A percentile compares a stretch with the other conserved stretches of the same genome.
phyloP scores from a whole-genome alignment of 2,329 filamentous ascomycete genomes.

The Colletotrichum sp. region DNA sequence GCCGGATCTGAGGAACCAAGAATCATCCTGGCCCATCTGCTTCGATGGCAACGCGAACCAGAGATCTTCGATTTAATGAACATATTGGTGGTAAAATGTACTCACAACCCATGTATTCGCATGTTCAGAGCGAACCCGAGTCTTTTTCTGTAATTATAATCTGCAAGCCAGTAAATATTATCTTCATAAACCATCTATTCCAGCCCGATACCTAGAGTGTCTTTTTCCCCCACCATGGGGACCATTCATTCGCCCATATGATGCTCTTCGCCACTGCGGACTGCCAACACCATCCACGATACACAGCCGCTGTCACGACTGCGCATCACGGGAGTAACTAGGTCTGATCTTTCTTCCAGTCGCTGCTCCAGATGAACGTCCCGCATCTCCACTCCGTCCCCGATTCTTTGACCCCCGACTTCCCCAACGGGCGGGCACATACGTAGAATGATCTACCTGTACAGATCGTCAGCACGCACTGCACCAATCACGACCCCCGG shows the following conservation, averaged over 20 bases:
- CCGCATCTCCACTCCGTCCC: slow-evolving; percentile 86
- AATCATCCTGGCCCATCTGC: neutral
- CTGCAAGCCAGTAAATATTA: neutral
- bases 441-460: slow-evolving; percentile 68
- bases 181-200: neutral
- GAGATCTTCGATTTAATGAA: neutral
- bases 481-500: neutral
- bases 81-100: neutral
- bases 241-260: neutral
- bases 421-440: slow-evolving; percentile 77
- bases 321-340: neutral
- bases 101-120: neutral
- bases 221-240: neutral
- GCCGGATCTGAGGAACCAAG: neutral
- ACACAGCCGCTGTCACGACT: neutral
- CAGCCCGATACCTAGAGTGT: neutral
- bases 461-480: slow-evolving; percentile 21
- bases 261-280: neutral
- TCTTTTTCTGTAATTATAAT: neutral
- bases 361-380: slow-evolving; percentile 78
- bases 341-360: slow-evolving; percentile 49
- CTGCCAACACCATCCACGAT: neutral
- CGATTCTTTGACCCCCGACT: slow-evolving; percentile 82
- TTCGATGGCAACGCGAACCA: neutral
- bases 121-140: neutral